Percentiles rank a stretch among this genome's conserved stretches.
These are phyloP conservation scores for Puccinellia tenuiflora DNA, from an alignment of 176 grass and related monocot genomes.

Conservation along the genomic window DNA sequence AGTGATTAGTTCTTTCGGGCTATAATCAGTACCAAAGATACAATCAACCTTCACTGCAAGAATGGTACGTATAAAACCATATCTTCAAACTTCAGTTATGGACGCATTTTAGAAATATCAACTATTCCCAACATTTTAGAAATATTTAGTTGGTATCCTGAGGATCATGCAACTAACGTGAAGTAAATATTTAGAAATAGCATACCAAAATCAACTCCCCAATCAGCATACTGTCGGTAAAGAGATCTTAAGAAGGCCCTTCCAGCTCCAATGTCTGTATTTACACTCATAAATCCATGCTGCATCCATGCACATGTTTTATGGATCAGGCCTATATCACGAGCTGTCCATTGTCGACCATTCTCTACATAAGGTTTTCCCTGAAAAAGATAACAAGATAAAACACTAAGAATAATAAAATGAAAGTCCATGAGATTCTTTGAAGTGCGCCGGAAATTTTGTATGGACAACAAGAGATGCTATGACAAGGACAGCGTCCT, in stretches of 20 bases:
- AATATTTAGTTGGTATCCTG: too few relatives aligned
- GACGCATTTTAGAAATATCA: not conserved
- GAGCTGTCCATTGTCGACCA: conserved; percentile 50
- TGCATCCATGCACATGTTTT: conserved; percentile 80
- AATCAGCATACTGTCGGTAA: conserved; percentile 72
- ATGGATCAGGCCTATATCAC: conserved; percentile 65
- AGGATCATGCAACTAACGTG: not conserved
- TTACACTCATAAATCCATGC: conserved; percentile 88
- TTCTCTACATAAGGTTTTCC: conserved; percentile 52
- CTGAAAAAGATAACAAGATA: conserved; percentile 36
- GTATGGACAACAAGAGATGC: not conserved
- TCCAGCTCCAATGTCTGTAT: conserved; percentile 72
- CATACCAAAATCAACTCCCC: conserved; percentile 95
- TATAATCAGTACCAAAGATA: conserved; percentile 81
- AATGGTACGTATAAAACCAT: conserved; percentile 6
- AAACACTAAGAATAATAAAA: not conserved
- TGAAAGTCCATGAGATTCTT: not conserved
- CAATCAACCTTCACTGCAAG: conserved; percentile 85
- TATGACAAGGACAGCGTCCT: not conserved
- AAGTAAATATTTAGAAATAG: not conserved
- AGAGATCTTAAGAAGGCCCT: conserved; percentile 82
- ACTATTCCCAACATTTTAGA: not conserved
- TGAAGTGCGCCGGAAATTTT: not conserved
- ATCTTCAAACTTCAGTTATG: not conserved
- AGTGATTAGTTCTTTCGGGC: conserved; percentile 65